Conservation (phyloP, 2,329 filamentous ascomycete species). For the Leptosphaerulina australis region DNA sequence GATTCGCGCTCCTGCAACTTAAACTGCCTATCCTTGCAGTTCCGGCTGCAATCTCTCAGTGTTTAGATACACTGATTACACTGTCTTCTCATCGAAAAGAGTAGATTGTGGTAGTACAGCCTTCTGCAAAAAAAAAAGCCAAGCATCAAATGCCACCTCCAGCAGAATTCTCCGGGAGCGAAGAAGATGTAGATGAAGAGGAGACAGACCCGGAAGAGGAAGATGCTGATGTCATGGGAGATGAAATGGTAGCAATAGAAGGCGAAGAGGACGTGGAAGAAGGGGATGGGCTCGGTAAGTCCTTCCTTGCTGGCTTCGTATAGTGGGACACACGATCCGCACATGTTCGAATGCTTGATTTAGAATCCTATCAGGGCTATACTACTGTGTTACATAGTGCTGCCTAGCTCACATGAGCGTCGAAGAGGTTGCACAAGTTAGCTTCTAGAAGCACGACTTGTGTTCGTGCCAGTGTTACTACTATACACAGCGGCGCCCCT, state of each 20-base stretch:
- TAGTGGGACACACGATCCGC: slow-evolving; percentile 1
- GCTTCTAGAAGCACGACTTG: not conserved
- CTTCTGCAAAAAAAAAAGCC: slow-evolving; percentile 33
- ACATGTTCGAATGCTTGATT: not conserved
- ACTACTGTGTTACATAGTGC: not conserved
- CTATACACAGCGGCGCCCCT: not conserved
- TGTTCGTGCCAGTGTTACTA: not conserved
- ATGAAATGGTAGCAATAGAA: slow-evolving; percentile 32
- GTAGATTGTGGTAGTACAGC: slow-evolving; percentile 23
- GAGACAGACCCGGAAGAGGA: slow-evolving; percentile 28
- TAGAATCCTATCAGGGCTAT: not conserved
- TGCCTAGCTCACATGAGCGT: not conserved
- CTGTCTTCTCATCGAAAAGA: slow-evolving; percentile 9
- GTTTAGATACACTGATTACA: not conserved
- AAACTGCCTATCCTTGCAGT: slow-evolving; percentile 16
- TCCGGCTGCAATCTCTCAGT: not conserved
- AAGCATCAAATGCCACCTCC: slow-evolving; percentile 25
- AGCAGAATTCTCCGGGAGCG: slow-evolving; percentile 37
- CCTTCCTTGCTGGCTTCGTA: not conserved
- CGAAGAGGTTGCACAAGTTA: not conserved
- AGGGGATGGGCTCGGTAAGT: slow-evolving; percentile 33
- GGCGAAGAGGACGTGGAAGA: slow-evolving; percentile 57
- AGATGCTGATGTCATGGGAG: slow-evolving; percentile 31
- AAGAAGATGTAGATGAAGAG: slow-evolving; percentile 32
- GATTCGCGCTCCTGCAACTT: slow-evolving; percentile 10